Conservation (phyloP, 805 yeast species). For the Sungouiella blattae region DNA sequence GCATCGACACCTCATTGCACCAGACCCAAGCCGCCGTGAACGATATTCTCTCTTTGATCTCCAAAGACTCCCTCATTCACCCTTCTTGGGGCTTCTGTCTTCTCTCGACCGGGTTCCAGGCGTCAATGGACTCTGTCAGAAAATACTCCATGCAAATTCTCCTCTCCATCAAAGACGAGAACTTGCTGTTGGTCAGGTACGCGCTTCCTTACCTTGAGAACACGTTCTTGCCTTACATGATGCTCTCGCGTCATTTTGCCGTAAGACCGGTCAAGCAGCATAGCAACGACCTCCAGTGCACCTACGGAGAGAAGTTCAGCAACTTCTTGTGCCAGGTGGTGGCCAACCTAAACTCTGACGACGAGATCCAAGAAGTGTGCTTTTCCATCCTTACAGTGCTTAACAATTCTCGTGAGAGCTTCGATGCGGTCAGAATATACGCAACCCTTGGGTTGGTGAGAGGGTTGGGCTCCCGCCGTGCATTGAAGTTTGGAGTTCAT, state of each 20-base stretch:
- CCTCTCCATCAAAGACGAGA: conserved; percentile 45
- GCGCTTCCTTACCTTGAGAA: conserved; percentile 43
- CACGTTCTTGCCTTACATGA: conserved; percentile 53
- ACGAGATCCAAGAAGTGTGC: conserved; percentile 23
- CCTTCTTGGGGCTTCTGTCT: conserved; percentile 71
- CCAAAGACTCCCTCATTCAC: conserved; percentile 50
- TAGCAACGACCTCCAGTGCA: conserved; percentile 40
- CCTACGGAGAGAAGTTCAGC: conserved; percentile 52
- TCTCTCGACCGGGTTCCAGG: conserved; percentile 71
- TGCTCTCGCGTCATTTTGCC: conserved; percentile 61
- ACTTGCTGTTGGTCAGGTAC: conserved; percentile 35
- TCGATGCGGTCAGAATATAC: conserved; percentile 69
- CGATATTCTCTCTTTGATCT: conserved; percentile 57
- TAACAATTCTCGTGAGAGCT: conserved; percentile 46
- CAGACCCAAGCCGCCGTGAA: conserved; percentile 75
- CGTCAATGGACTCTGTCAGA: conserved; percentile 75
- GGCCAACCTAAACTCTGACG: conserved; percentile 20
- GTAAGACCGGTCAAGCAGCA: conserved; percentile 28
- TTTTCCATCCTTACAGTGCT: conserved; percentile 41
- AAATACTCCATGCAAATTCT: conserved; percentile 57
- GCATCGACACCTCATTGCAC: conserved; percentile 80
- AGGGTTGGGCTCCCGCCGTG: conserved; percentile 41
- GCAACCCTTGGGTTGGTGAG: conserved; percentile 51
- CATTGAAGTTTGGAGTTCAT: conserved; percentile 25
- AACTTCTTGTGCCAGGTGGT: conserved; percentile 42